Conservation (phyloP, 768 basidiomycete species). For the Russula foetens region DNA sequence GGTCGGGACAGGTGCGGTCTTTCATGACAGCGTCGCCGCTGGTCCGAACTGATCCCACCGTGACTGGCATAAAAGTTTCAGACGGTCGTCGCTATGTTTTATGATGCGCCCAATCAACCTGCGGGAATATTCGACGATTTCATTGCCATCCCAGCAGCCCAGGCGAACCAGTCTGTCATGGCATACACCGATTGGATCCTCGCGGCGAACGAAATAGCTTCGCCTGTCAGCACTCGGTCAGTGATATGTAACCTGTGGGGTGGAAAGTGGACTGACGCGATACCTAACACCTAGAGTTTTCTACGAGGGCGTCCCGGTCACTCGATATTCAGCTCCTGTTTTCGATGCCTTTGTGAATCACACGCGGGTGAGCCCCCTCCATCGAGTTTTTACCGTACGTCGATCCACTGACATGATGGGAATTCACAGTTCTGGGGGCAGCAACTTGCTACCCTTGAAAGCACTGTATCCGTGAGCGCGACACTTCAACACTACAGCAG, state of each 20-base stretch:
- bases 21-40: neutral
- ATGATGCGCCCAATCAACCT: slow-evolving; percentile 14
- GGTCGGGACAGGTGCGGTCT: neutral
- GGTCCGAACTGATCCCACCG: neutral
- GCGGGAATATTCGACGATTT: slow-evolving; percentile 18
- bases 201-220: neutral
- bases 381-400: too few relatives aligned
- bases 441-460: neutral
- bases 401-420: too few relatives aligned
- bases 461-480: neutral
- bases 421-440: neutral
- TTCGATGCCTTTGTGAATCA: neutral
- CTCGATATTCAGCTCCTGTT: neutral
- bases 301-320: neutral
- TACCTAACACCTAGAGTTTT: too few relatives aligned
- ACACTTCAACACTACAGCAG: neutral
- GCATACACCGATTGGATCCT: neutral
- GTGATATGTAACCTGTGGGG: neutral
- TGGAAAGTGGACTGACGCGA: neutral
- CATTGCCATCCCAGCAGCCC: slow-evolving; percentile 6
- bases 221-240: neutral
- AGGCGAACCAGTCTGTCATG: neutral
- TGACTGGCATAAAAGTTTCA: neutral
- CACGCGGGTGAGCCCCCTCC: neutral
- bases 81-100: neutral